A percentile compares a stretch with the other conserved stretches of the same genome.
phyloP scores from a whole-genome alignment of 2,329 filamentous ascomycete genomes.

The Xylariaceae sp. region DNA sequence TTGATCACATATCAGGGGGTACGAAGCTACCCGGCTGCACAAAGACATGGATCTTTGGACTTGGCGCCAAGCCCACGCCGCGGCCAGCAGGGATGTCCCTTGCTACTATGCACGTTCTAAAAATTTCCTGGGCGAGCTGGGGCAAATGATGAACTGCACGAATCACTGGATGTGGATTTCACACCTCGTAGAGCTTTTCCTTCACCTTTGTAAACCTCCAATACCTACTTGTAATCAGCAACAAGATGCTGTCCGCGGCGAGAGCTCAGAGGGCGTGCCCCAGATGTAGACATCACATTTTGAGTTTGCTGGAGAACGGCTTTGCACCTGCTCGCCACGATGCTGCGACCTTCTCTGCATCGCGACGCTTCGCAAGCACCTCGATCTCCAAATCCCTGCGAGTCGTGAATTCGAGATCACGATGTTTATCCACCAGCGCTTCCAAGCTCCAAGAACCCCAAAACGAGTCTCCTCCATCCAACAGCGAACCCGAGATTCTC shows the following conservation, averaged over 20 bases:
- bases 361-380: conserved; percentile 11
- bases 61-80: no score
- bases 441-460: conserved; percentile 14
- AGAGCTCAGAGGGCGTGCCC: conserved; percentile 38
- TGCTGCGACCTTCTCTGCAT: conserved; percentile 10
- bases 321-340: conserved; percentile 26
- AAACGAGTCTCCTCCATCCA: conserved; percentile 5
- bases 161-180: no score
- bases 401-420: conserved; percentile 2
- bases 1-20: no score
- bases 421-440: conserved; percentile 26
- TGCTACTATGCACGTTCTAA: no score
- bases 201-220: background rate
- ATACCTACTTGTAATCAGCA: background rate
- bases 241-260: conserved; percentile 38
- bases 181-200: no score
- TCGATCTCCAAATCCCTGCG: conserved; percentile 10
- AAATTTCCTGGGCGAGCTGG: no score
- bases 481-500: background rate
- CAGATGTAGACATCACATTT: conserved; percentile 36
- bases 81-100: no score
- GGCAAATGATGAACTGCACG: no score
- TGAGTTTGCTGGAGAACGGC: conserved; percentile 37
- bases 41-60: no score
- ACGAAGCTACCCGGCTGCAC: no score